Conservation (phyloP, 192 early-diverging fungal species). For the Rhizoclosmatium sp. region DNA sequence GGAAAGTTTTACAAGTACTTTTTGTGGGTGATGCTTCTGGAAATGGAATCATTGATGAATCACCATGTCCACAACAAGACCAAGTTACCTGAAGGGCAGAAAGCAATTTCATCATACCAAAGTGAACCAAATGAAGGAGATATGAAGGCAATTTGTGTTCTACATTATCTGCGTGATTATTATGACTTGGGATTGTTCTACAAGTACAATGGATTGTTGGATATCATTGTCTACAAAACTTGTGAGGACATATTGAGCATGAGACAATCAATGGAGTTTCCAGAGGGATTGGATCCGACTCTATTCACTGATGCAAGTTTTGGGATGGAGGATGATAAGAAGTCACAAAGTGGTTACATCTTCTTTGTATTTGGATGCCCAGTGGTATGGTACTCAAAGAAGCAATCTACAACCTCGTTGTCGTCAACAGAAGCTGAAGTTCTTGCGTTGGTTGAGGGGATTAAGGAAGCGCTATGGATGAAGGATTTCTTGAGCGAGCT, state of each 20-base stretch:
- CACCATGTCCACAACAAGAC: not conserved
- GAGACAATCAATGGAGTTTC: not conserved
- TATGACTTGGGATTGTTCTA: not conserved
- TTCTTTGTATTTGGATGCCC: slow-evolving; percentile 15
- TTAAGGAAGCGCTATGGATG: slow-evolving; percentile 27
- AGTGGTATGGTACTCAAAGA: slow-evolving; percentile 8
- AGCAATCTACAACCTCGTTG: slow-evolving; percentile 27
- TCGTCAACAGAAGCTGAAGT: slow-evolving; percentile 43
- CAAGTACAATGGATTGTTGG: not conserved
- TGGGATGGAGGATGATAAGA: slow-evolving; percentile 15
- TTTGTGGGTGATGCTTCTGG: not conserved
- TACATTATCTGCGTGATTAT: not conserved
- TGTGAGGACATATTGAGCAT: not conserved
- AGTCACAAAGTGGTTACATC: slow-evolving; percentile 24
- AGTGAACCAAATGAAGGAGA: not conserved
- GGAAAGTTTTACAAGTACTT: slow-evolving; percentile 7
- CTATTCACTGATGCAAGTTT: slow-evolving; percentile 21
- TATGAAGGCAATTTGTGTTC: not conserved
- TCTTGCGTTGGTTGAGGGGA: slow-evolving; percentile 19
- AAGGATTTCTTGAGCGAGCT: slow-evolving; percentile 13
- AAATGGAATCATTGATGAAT: slow-evolving; percentile 13
- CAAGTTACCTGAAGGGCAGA: not conserved
- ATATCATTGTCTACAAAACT: not conserved
- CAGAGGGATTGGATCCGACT: not conserved
- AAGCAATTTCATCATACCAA: slow-evolving; percentile 3